Evolutionary conservation across 129 eudicot species (phyloP).

Genomic region (Pulicaria dysenterica): DNA sequence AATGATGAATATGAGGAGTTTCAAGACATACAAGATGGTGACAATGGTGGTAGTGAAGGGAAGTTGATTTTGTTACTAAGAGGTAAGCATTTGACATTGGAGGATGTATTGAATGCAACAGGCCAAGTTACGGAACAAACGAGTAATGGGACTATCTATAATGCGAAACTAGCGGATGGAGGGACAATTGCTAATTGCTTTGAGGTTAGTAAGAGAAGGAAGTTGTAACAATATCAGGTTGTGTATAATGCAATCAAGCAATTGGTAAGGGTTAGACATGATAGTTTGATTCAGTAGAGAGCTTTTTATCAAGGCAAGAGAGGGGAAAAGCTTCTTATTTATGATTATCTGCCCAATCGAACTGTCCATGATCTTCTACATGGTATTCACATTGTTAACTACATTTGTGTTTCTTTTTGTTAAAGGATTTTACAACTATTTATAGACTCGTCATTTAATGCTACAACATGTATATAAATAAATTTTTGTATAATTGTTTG

Average conservation of each 20-base stretch:
- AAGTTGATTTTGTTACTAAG: no score
- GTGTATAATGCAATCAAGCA: constrained; percentile 64
- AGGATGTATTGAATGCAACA: constrained; percentile 83
- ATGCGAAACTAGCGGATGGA: constrained; percentile 73
- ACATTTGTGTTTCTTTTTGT: not conserved
- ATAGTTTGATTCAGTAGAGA: constrained; percentile 67
- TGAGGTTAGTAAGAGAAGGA: constrained; percentile 79
- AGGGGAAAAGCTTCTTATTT: constrained; percentile 87
- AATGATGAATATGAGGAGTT: no score
- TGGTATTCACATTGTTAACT: constrained; percentile 42
- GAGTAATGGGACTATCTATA: constrained; percentile 62
- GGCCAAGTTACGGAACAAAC: constrained; percentile 91
- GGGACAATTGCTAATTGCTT: constrained; percentile 77
- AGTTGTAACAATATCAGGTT: constrained; percentile 62
- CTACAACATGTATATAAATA: not conserved
- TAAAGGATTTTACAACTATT: not conserved
- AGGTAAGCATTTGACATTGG: constrained; percentile 71
- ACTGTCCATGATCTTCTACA: constrained; percentile 65
- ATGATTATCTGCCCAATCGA: constrained; percentile 55
- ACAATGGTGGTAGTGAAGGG: no score
- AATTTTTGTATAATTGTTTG: not conserved
- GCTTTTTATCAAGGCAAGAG: constrained; percentile 85
- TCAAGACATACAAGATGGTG: no score
- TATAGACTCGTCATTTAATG: not conserved
- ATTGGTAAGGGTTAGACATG: constrained; percentile 71